Conservation (phyloP, 768 basidiomycete species). For the Phaffia tasmanica region DNA sequence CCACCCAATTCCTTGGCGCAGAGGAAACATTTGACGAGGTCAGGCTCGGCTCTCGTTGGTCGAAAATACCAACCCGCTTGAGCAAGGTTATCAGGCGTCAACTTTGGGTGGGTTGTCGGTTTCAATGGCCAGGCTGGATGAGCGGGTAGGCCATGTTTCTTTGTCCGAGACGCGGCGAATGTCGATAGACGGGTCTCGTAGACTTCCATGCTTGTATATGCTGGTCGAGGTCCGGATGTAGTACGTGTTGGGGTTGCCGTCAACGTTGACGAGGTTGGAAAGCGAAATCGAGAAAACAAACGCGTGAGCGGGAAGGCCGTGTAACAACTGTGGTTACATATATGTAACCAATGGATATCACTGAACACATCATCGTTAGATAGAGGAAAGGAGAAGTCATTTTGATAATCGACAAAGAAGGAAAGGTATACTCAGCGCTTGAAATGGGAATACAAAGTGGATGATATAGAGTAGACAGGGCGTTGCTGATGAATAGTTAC, state of each 20-base stretch:
- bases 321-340: too few species aligned
- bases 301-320: too few species aligned
- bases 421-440: too few species aligned
- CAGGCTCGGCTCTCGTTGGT: slow-evolving; percentile 52
- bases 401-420: too few species aligned
- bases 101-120: slow-evolving; percentile 44
- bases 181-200: slow-evolving; percentile 14
- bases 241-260: background rate
- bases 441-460: too few species aligned
- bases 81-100: slow-evolving; percentile 64
- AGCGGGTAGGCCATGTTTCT: slow-evolving; percentile 30
- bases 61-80: slow-evolving; percentile 82
- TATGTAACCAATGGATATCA: too few species aligned
- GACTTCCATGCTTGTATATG: slow-evolving; percentile 11
- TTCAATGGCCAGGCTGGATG: slow-evolving; percentile 60
- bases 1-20: slow-evolving; percentile 71
- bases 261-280: background rate
- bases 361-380: too few species aligned
- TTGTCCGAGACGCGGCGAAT: slow-evolving; percentile 17
- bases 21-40: slow-evolving; percentile 69
- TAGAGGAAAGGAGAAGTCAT: too few species aligned
- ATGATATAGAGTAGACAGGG: too few species aligned
- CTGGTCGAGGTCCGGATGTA: too few species aligned
- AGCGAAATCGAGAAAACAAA: background rate
- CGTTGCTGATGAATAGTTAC: too few species aligned